phyloP scores from a whole-genome alignment of 2,329 filamentous ascomycete genomes.

The Aspergillus arachidicola region DNA sequence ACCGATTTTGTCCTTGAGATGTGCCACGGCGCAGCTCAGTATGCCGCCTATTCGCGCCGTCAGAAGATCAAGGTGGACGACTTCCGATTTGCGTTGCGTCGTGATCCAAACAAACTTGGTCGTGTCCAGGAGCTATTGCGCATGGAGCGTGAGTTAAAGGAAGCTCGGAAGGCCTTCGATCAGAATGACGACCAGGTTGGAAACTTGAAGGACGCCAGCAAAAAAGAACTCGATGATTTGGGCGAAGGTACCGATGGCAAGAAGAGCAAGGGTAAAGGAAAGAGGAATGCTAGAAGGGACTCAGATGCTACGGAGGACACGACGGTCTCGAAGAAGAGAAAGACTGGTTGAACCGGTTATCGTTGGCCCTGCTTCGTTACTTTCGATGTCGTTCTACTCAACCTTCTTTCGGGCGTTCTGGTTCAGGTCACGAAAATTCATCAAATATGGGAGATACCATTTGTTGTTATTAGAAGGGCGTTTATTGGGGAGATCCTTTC shows the following conservation, averaged over 20 bases:
- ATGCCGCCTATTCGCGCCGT: conserved; percentile 81
- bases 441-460: not conserved
- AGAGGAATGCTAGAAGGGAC: conserved; percentile 32
- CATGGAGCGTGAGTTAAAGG: conserved; percentile 84
- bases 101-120: conserved; percentile 82
- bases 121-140: conserved; percentile 87
- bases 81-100: conserved; percentile 89
- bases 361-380: not conserved
- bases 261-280: conserved; percentile 41
- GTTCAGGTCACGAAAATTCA: not conserved
- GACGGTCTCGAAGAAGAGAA: conserved; percentile 35
- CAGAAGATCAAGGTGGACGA: conserved; percentile 99
- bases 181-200: conserved; percentile 48
- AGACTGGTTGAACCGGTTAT: conserved; percentile 18
- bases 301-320: conserved; percentile 41
- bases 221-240: conserved; percentile 35
- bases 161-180: conserved; percentile 67
- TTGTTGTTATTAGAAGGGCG: not conserved
- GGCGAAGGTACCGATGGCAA: conserved; percentile 33
- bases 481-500: not conserved
- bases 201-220: conserved; percentile 39
- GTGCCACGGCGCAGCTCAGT: conserved; percentile 83
- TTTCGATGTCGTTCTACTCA: not conserved
- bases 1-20: conserved; percentile 96
- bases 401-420: not conserved